Conservation (phyloP, 306 rosid genomes). For the Coriaria nepalensis region DNA sequence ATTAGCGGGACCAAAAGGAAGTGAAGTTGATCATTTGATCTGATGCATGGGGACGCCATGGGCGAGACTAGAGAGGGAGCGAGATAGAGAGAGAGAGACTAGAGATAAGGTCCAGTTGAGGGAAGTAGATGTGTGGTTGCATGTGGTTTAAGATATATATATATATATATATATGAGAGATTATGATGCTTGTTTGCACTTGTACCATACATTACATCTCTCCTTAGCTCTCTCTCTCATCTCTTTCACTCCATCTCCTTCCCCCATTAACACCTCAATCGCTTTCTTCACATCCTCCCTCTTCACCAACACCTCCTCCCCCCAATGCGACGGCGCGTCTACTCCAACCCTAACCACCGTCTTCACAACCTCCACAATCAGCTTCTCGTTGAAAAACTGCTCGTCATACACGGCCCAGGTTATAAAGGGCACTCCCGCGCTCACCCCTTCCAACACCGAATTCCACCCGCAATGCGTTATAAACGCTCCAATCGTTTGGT, state of each 20-base stretch:
- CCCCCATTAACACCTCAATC: constrained; percentile 12
- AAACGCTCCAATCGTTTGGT: constrained; percentile 27
- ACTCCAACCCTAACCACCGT: background rate
- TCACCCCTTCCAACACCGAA: constrained; percentile 18
- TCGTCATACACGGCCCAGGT: constrained; percentile 31
- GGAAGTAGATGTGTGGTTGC: too few species aligned
- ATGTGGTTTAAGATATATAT: too few species aligned
- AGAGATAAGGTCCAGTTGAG: too few species aligned
- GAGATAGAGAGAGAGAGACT: too few species aligned
- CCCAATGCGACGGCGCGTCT: constrained; percentile 7
- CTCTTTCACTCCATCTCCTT: constrained; percentile 10
- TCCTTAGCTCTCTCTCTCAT: constrained; percentile 12
- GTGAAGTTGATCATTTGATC: constrained; percentile 6
- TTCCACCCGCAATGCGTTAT: constrained; percentile 29
- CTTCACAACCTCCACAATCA: constrained; percentile 19
- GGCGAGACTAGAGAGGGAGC: too few species aligned
- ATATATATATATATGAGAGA: too few species aligned
- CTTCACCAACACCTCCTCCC: constrained; percentile 16
- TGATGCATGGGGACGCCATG: too few species aligned
- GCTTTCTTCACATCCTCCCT: constrained; percentile 16
- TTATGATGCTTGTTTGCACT: too few species aligned
- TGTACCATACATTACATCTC: too few species aligned
- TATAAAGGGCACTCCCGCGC: constrained; percentile 26
- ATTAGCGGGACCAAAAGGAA: constrained; percentile 13
- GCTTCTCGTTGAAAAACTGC: constrained; percentile 27